A percentile compares a stretch with the other conserved stretches of the same genome.
Conservation (phyloP, 129 eudicot genomes). For the Calendula officinalis region DNA sequence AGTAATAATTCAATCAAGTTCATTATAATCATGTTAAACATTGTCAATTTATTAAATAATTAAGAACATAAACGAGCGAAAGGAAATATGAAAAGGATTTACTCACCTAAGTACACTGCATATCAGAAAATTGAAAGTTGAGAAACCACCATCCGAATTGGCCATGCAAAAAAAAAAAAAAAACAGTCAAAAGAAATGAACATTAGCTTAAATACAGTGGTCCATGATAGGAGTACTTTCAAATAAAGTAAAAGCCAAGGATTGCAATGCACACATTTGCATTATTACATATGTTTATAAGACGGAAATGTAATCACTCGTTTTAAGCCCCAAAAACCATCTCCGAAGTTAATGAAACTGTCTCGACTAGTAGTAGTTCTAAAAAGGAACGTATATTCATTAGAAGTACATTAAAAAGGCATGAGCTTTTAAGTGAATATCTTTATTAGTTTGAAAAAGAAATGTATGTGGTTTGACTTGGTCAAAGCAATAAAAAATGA, state of each 20-base stretch:
- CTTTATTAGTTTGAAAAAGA: neutral
- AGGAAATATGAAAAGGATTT: neutral
- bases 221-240: conserved; percentile 28
- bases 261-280: conserved; percentile 20
- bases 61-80: neutral
- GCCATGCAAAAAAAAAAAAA: conserved; percentile 31
- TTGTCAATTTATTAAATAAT: neutral
- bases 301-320: neutral
- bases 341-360: too few species aligned
- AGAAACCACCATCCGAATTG: conserved; percentile 1
- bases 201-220: conserved; percentile 24
- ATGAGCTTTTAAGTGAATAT: neutral
- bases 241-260: conserved; percentile 32
- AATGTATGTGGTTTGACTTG: conserved; percentile 36
- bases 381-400: neutral
- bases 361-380: too few species aligned
- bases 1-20: neutral
- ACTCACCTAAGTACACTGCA: conserved; percentile 82
- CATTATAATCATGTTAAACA: neutral
- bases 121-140: conserved; percentile 9
- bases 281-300: neutral
- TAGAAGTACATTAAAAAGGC: neutral
- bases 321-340: conserved; percentile 9
- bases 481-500: conserved; percentile 58
- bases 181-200: conserved; percentile 9